Base-by-base conservation (phyloP, 1,284 basidiomycete species). In the Tremellales sp. region DNA sequence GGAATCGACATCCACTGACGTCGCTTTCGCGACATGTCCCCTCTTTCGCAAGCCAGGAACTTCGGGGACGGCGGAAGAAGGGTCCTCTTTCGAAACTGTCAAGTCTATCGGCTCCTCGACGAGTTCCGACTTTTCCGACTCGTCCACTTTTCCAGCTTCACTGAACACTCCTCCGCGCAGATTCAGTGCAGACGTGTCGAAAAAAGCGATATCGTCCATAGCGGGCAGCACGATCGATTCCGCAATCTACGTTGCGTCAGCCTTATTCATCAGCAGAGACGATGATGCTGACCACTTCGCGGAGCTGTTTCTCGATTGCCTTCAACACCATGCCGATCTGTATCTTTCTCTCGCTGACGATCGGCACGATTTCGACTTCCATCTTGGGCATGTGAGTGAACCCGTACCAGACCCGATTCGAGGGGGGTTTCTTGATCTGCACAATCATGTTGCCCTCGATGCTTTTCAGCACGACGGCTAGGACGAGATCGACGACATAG, bases 201-300 rank as follows among this genome's bases (percentile, higher is more conserved):
- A 97, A 79, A 93, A 97, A 3, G 92, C 79, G 49, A 97, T 84
- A 63, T 97, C 94, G 70, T 98, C 94, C 89, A 97, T 94, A 73
- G 97, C 90, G 7, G 95, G 95, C 60, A 94, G 74, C 9, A 98
- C 93, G 24, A 98, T 80, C 0, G 90, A 93, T 62, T 98, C 94
- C 59, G 82, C 79, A 41, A 97, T 86, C 90, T 94, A 61, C 4
- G n/a, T 27, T 45, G 13, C 44, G 43, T 35, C 26, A 33, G 12
- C 29, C 9, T 13, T 32, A 19, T 14, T 16, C 12, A 19, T 14
- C 40, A 19, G 27, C 44, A 33, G n/a, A 18, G 10, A 38, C 18
- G 29, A 12, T n/a, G 13, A 9, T 26, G 10, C 88, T 76, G 66
- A 93, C 90, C 52, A 90, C 85, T 68, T 95, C 88, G 66, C 86